phyloP scores from a whole-genome alignment of 768 basidiomycete species.

The Mycena haematopus region DNA sequence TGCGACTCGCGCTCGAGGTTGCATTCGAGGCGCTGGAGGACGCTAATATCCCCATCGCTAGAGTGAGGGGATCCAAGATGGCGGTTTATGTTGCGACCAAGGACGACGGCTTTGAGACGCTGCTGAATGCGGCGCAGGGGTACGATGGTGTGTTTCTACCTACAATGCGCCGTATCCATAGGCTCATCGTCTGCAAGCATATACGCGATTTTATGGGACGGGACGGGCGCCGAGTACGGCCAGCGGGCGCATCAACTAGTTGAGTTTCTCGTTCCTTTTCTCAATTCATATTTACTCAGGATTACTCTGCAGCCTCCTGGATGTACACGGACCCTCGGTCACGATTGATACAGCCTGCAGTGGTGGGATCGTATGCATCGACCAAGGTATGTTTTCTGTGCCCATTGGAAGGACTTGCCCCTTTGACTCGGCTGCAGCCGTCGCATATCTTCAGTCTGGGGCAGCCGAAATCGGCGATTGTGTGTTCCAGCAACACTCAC shows the following conservation, averaged over 20 bases:
- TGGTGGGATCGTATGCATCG: conserved; percentile 29
- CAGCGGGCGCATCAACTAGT: conserved; percentile 29
- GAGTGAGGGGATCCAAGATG: conserved; percentile 23
- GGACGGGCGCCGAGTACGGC: conserved; percentile 26
- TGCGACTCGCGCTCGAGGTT: conserved; percentile 26
- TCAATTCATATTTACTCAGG: too few relatives aligned
- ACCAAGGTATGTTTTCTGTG: conserved; percentile 25
- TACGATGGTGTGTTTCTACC: conserved; percentile 24
- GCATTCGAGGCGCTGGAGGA: conserved; percentile 29
- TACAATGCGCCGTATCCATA: background rate
- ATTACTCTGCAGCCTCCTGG: conserved; percentile 22
- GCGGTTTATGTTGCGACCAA: conserved; percentile 25
- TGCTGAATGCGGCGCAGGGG: conserved; percentile 25
- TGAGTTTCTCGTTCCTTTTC: too few relatives aligned
- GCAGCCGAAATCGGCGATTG: conserved; percentile 21
- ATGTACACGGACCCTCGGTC: conserved; percentile 28
- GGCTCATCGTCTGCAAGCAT: conserved; percentile 9
- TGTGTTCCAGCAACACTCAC: conserved; percentile 29
- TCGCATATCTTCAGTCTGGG: conserved; percentile 20
- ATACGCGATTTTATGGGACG: conserved; percentile 26
- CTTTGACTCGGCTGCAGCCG: conserved; percentile 14
- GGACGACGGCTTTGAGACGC: conserved; percentile 25
- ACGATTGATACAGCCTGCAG: conserved; percentile 29
- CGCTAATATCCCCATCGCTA: conserved; percentile 28
- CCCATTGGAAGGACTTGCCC: too few relatives aligned